These are phyloP conservation scores for Ogataea glucozyma DNA, from an alignment of 805 yeast species.

Conservation along the genomic window DNA sequence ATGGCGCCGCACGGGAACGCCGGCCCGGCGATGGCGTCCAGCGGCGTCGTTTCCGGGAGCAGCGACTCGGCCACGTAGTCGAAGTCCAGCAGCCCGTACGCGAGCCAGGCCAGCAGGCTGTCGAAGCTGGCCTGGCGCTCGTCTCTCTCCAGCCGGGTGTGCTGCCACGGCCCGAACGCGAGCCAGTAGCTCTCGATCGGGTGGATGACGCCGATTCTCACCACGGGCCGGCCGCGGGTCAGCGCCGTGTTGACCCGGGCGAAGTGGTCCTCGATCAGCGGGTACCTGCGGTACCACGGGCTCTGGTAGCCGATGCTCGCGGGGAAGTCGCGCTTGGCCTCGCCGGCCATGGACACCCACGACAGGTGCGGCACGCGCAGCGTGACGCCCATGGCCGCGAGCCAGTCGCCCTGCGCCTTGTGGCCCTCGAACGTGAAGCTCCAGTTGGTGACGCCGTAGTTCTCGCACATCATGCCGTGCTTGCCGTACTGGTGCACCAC, in stretches of 20 bases:
- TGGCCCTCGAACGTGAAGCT: conserved; percentile 17
- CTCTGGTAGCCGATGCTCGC: conserved; percentile 17
- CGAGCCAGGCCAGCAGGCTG: conserved; percentile 10
- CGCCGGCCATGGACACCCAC: conserved; percentile 18
- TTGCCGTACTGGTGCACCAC: conserved; percentile 14
- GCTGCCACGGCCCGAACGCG: conserved; percentile 14
- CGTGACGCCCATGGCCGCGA: conserved; percentile 16
- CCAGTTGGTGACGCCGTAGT: conserved; percentile 18
- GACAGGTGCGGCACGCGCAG: conserved; percentile 14
- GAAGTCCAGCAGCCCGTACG: conserved; percentile 14
- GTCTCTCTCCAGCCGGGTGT: conserved; percentile 10
- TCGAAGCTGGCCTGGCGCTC: conserved; percentile 13
- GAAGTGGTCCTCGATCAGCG: conserved; percentile 13
- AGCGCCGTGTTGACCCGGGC: conserved; percentile 11
- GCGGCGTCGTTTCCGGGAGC: conserved; percentile 6
- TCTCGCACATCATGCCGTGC: conserved; percentile 17
- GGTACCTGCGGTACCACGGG: conserved; percentile 14
- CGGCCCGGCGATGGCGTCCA: conserved; percentile 6
- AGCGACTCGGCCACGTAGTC: conserved; percentile 17
- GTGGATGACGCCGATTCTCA: conserved; percentile 15
- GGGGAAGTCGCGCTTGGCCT: conserved; percentile 17
- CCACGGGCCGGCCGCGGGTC: conserved; percentile 13
- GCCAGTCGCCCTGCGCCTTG: conserved; percentile 18
- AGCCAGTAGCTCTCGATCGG: conserved; percentile 18
- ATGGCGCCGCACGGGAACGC: conserved; percentile 12